These are phyloP conservation scores for Candida sonorensis DNA, from an alignment of 805 yeast genomes.

Conservation along the genomic window DNA sequence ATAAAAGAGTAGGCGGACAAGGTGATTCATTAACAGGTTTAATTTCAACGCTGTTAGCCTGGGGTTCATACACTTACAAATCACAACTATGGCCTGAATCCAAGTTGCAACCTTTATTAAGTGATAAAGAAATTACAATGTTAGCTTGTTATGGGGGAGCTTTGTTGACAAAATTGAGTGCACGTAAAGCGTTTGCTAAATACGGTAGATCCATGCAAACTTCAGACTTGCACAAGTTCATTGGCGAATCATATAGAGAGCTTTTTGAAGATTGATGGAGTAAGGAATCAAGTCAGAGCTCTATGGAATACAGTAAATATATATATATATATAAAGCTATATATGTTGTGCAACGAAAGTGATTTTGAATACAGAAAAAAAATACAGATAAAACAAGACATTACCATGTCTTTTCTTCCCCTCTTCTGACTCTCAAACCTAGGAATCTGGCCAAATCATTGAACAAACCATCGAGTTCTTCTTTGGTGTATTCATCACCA, in stretches of 20 bases:
- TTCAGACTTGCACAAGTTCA: constrained; percentile 63
- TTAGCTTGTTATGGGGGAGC: constrained; percentile 71
- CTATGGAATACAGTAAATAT: no score
- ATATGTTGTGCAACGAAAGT: no score
- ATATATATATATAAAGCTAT: no score
- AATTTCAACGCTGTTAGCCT: constrained; percentile 73
- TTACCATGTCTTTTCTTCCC: constrained; percentile 40
- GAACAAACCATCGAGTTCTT: constrained; percentile 46
- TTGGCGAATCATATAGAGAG: constrained; percentile 52
- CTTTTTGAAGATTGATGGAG: constrained; percentile 9
- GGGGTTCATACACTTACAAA: constrained; percentile 65
- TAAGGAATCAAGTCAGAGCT: background rate
- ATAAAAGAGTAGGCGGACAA: constrained; percentile 89
- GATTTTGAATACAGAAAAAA: background rate
- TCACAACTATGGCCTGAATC: constrained; percentile 50
- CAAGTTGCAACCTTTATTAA: constrained; percentile 25
- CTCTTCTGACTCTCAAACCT: constrained; percentile 53
- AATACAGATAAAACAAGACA: no score
- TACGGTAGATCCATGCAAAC: constrained; percentile 82
- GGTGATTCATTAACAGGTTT: constrained; percentile 91
- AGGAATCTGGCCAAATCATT: constrained; percentile 63
- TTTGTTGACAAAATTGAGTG: constrained; percentile 57
- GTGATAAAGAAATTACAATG: constrained; percentile 27
- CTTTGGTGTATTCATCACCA: constrained; percentile 33
- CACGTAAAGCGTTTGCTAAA: constrained; percentile 54